Evolutionary conservation across 805 yeast species (phyloP).

Genomic region (Ogataea zsoltii): DNA sequence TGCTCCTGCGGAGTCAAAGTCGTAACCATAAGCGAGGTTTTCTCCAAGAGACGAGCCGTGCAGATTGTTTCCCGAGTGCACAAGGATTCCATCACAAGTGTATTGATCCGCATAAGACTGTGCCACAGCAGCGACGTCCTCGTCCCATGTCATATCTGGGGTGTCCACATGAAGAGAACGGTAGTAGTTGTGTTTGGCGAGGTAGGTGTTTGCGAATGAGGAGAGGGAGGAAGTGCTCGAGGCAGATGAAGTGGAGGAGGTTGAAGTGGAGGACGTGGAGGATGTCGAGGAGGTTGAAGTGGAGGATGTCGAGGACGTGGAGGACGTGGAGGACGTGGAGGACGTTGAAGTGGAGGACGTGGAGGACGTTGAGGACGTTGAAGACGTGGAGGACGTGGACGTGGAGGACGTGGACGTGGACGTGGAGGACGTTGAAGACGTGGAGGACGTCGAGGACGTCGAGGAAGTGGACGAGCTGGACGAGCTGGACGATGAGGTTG

Average conservation of each 20-base stretch:
- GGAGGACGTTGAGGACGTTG: conserved; percentile 25
- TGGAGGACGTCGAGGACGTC: conserved; percentile 24
- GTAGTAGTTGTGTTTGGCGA: conserved; percentile 60
- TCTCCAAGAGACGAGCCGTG: conserved; percentile 62
- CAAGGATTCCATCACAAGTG: conserved; percentile 55
- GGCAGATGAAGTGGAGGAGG: conserved; percentile 1
- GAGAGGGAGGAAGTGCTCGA: conserved; percentile 1
- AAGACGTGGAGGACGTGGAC: conserved; percentile 20
- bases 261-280: conserved; percentile 5
- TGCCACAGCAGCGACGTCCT: conserved; percentile 54
- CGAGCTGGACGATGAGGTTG: conserved; percentile 8
- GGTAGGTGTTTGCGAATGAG: conserved; percentile 44
- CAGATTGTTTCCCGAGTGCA: conserved; percentile 60
- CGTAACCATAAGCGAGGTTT: conserved; percentile 75
- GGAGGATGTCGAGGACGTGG: conserved; percentile 5
- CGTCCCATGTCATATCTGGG: conserved; percentile 55
- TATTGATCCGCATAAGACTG: conserved; percentile 54
- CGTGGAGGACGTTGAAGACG: conserved; percentile 25
- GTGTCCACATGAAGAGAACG: conserved; percentile 54
- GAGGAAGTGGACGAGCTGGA: conserved; percentile 20
- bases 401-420: conserved; percentile 25
- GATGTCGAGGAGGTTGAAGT: conserved; percentile 6
- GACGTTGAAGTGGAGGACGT: conserved; percentile 11
- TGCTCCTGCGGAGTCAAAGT: conserved; percentile 48
- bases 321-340: background rate